Conservation (phyloP, 228 moss, liverwort and hornwort species). For the Sphagnum fallax region DNA sequence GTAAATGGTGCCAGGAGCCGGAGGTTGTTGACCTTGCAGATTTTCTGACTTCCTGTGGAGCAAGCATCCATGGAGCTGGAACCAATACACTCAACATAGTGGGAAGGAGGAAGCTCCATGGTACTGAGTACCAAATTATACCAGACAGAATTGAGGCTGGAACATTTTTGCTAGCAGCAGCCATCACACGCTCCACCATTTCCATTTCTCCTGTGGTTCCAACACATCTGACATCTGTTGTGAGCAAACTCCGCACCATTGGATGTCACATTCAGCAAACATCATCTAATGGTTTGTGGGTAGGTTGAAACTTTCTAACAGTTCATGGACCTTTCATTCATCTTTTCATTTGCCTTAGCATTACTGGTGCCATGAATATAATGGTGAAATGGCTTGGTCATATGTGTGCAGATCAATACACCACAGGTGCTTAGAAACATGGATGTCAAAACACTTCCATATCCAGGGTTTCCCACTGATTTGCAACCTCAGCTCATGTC, state of each 20-base stretch:
- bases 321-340: too few species aligned
- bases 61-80: slow-evolving; percentile 76
- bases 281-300: slow-evolving; percentile 57
- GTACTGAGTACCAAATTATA: slow-evolving; percentile 72
- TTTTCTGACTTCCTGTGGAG: slow-evolving; percentile 91
- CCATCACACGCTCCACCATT: slow-evolving; percentile 82
- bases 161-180: slow-evolving; percentile 87
- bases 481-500: slow-evolving; percentile 97
- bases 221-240: slow-evolving; percentile 67
- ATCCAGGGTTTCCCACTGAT: slow-evolving; percentile 95
- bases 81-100: slow-evolving; percentile 58
- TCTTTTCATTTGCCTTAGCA: too few species aligned
- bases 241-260: slow-evolving; percentile 58
- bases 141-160: slow-evolving; percentile 97
- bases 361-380: too few species aligned
- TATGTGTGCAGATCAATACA: slow-evolving; percentile 67
- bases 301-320: slow-evolving; percentile 10
- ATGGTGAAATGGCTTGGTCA: too few species aligned
- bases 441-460: slow-evolving; percentile 69
- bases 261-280: slow-evolving; percentile 78
- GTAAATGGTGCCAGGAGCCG: slow-evolving; percentile 57
- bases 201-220: slow-evolving; percentile 82
- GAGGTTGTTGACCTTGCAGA: slow-evolving; percentile 91
- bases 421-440: slow-evolving; percentile 36
- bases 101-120: slow-evolving; percentile 69